Evolutionary conservation across 2,329 filamentous ascomycete genomes (phyloP), one percentile per base, ranked within the genome.

Genomic region (Curvularia spicifera): DNA sequence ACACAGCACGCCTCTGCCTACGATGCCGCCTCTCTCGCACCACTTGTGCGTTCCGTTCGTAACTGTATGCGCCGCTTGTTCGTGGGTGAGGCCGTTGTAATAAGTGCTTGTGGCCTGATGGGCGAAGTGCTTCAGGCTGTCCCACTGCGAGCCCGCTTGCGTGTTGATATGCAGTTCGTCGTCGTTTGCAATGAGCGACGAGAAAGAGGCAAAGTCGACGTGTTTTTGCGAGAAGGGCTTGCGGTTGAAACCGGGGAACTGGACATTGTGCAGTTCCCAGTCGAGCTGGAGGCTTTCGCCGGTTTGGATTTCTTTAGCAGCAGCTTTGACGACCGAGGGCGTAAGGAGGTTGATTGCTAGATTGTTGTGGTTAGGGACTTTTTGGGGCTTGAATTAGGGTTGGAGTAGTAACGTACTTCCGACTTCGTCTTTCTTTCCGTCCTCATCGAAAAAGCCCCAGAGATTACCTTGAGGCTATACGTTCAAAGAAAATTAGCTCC

Each of bases 201-300:
- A 55, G 22, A 62, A 60, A 5, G 65, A 80, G 0, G 78, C 69
- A 9, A 82, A 79, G 9, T 78, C 77, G 8, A 85, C 71, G 54
- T 86, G 82, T 53, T 79, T 78, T 62, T 85, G 84, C 31, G 81
- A 72, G 50, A 81, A 82, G 8, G 81, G 79, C 33, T 81, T 79
- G 1, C 85, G 79, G 43, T 80, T 80, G 62, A 86, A 82, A 59
- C 83, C 82, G 1, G 84, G 82, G 62, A 82, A 79, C 56, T 86
- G 83, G 2, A 86, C 73, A 64, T 86, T 86, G 20, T 79, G 81
- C 59, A 87, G 68, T 24, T 84, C 81, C 84, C 84, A 87, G 26
- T 80, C 80, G 39, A 87, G 76, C 9, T 81, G 81, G 24, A 85
- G 79, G 31, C 83, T 78, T 20, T 76, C 76, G 12, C 85, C 85